Evolutionary conservation across 345 rosid species (phyloP).

Genomic region (Balakata baccata): DNA sequence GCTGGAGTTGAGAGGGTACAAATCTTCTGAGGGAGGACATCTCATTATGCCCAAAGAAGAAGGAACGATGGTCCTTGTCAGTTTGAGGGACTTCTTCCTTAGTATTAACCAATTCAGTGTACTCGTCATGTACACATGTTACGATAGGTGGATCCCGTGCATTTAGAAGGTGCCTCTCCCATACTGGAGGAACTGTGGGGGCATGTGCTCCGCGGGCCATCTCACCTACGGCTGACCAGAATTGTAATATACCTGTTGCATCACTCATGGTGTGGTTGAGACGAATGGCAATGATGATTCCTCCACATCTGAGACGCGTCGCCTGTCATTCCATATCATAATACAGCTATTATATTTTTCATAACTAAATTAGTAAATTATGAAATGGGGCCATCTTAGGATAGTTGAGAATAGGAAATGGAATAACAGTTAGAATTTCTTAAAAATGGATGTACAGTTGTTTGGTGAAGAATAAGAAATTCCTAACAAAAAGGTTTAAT

Average conservation of each 20-base stretch:
- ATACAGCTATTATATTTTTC: neutral
- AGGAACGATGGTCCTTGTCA: slow-evolving; percentile 19
- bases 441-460: neutral
- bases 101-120: slow-evolving; percentile 9
- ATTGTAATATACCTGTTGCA: neutral
- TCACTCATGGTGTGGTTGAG: slow-evolving; percentile 17
- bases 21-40: slow-evolving; percentile 8
- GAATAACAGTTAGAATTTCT: neutral
- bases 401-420: neutral
- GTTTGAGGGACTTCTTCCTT: neutral
- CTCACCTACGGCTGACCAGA: slow-evolving; percentile 11
- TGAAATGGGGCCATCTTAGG: neutral
- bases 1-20: slow-evolving; percentile 9
- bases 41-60: slow-evolving; percentile 9
- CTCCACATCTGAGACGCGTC: slow-evolving; percentile 15
- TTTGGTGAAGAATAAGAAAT: neutral
- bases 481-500: too few species aligned
- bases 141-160: slow-evolving; percentile 7
- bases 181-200: slow-evolving; percentile 13
- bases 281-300: slow-evolving; percentile 7
- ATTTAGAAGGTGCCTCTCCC: slow-evolving; percentile 10
- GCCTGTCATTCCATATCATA: slow-evolving; percentile 1
- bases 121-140: slow-evolving; percentile 12
- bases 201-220: slow-evolving; percentile 8
- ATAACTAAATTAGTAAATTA: neutral